These are phyloP conservation scores for Fragilaria crotonensis DNA, from an alignment of 108 stramenopile species.

Conservation along the genomic window DNA sequence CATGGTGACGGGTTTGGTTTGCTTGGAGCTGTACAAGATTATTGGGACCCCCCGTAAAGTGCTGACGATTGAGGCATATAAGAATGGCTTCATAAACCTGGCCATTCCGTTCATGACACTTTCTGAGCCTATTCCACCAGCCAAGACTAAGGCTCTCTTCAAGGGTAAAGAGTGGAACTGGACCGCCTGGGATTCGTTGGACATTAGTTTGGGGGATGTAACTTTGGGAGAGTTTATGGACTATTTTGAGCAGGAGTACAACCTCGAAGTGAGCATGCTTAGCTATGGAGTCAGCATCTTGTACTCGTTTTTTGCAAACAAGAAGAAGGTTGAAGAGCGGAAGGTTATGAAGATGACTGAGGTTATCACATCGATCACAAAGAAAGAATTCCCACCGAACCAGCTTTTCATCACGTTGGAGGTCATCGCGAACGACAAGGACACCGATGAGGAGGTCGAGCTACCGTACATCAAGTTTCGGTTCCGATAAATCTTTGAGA, in stretches of 20 bases:
- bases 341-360: conserved; percentile 92
- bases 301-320: conserved; percentile 95
- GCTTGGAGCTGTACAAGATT: conserved; percentile 96
- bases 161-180: conserved; percentile 93
- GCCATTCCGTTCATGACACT: conserved; percentile 97
- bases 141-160: conserved; percentile 71
- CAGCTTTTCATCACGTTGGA: conserved; percentile 89
- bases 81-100: conserved; percentile 91
- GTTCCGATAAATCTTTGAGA: conserved; percentile 75
- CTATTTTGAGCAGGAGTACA: conserved; percentile 88
- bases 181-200: conserved; percentile 96
- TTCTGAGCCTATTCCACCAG: conserved; percentile 86
- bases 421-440: conserved; percentile 87
- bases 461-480: conserved; percentile 87
- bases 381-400: conserved; percentile 82
- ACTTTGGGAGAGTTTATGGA: conserved; percentile 91
- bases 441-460: conserved; percentile 93
- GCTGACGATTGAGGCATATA: conserved; percentile 89
- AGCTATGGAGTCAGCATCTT: conserved; percentile 94
- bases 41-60: conserved; percentile 81
- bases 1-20: conserved; percentile 94
- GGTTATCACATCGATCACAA: conserved; percentile 80
- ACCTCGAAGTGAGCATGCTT: conserved; percentile 95
- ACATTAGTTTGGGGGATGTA: conserved; percentile 77
- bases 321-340: conserved; percentile 92